phyloP scores from a whole-genome alignment of 2,329 filamentous ascomycete genomes.

The Sarocladium kiliense region DNA sequence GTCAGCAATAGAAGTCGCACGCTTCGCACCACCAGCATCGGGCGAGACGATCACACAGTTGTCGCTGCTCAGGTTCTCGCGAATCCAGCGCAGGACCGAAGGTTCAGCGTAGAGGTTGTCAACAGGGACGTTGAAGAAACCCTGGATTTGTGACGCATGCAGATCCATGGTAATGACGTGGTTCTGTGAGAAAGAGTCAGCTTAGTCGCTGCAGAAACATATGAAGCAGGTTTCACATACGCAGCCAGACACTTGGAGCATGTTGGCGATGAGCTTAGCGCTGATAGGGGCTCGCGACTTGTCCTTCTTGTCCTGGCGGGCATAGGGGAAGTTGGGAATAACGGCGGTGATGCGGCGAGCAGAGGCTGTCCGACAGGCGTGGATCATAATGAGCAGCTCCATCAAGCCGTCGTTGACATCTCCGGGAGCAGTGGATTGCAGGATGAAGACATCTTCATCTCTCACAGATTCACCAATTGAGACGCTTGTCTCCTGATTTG shows the following conservation, averaged over 20 bases:
- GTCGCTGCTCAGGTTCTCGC: conserved; percentile 73
- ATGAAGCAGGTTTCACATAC: conserved; percentile 15
- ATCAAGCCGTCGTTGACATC: conserved; percentile 98
- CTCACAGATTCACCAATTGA: conserved; percentile 94
- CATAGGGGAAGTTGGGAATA: conserved; percentile 94
- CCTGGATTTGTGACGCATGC: conserved; percentile 89
- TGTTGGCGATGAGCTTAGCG: conserved; percentile 93
- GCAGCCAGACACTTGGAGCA: conserved; percentile 91
- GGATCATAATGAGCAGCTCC: conserved; percentile 98
- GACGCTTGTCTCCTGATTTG: conserved; percentile 82
- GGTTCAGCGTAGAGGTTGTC: conserved; percentile 90
- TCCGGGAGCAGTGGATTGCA: conserved; percentile 90
- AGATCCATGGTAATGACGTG: conserved; percentile 90
- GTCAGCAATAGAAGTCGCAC: conserved; percentile 89
- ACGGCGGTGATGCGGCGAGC: conserved; percentile 92
- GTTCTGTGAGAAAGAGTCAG: conserved; percentile 21
- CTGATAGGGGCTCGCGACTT: conserved; percentile 90
- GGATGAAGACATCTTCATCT: conserved; percentile 97
- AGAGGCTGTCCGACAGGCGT: conserved; percentile 66
- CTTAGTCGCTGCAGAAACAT: conserved; percentile 50
- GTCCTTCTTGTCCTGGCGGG: conserved; percentile 96
- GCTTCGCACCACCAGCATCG: conserved; percentile 90
- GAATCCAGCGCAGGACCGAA: conserved; percentile 85
- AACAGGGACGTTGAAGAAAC: conserved; percentile 81
- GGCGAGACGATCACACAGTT: conserved; percentile 93